These are phyloP conservation scores for Mortierella sp. DNA, from an alignment of 371 early-diverging fungal species.

Conservation along the genomic window DNA sequence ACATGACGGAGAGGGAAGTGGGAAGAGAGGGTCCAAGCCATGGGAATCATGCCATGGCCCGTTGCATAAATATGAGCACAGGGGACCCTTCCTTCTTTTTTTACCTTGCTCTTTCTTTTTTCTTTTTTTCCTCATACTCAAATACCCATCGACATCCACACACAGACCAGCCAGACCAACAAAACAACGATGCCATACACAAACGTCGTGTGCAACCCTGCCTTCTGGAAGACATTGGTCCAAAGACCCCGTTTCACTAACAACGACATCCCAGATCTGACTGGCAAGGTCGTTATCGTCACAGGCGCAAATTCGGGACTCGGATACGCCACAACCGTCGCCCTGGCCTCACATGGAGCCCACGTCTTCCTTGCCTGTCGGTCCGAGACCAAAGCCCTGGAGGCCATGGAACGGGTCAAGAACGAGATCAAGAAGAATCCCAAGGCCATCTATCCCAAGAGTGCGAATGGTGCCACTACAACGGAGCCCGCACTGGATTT, in stretches of 20 bases:
- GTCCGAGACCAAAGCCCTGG: constrained; percentile 60
- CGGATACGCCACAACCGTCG: constrained; percentile 71
- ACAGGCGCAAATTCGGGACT: constrained; percentile 84
- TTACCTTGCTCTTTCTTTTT: too few relatives aligned
- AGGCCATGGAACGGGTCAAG: constrained; percentile 66
- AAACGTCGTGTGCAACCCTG: constrained; percentile 37
- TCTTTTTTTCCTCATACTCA: neutral
- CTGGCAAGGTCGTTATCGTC: constrained; percentile 76
- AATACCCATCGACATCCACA: neutral
- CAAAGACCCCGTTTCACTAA: constrained; percentile 42
- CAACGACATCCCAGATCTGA: constrained; percentile 71
- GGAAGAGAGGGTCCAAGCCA: neutral
- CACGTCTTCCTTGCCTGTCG: constrained; percentile 77
- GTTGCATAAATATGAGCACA: neutral
- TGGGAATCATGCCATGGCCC: constrained; percentile 4
- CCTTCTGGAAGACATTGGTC: constrained; percentile 50
- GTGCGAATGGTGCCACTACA: too few relatives aligned
- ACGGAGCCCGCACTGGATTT: constrained; percentile 58
- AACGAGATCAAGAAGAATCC: constrained; percentile 49
- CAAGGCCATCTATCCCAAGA: too few relatives aligned
- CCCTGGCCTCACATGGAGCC: constrained; percentile 74
- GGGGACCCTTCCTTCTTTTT: neutral
- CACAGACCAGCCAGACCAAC: neutral
- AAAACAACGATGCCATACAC: constrained; percentile 35
- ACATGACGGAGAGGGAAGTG: too few relatives aligned